Conservation (phyloP, 2,329 filamentous ascomycete genomes). For the Trichoderma hamatum region DNA sequence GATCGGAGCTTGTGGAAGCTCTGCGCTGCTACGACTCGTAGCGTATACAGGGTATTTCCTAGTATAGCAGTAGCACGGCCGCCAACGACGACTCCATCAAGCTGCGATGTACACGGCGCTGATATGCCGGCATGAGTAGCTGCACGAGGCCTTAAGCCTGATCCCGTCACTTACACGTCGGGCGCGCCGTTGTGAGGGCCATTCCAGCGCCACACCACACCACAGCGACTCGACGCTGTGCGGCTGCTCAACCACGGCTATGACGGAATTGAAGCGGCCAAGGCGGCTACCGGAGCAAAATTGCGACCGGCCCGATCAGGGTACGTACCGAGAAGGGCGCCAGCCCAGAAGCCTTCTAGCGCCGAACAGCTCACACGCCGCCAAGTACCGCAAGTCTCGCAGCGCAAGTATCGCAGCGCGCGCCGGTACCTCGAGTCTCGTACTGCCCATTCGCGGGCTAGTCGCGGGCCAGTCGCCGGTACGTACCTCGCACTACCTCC, state of each 20-base stretch:
- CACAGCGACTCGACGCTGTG: no score
- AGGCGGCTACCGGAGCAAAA: slow-evolving; percentile 23
- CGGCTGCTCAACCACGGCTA: slow-evolving; percentile 11
- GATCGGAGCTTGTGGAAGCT: not conserved
- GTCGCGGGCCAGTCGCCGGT: no score
- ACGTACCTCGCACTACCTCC: not conserved
- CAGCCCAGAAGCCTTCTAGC: not conserved
- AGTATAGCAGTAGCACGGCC: not conserved
- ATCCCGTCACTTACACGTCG: slow-evolving; percentile 11
- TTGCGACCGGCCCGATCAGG: slow-evolving; percentile 22
- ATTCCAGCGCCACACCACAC: slow-evolving; percentile 5
- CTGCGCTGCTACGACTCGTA: not conserved
- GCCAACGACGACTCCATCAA: not conserved
- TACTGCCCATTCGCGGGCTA: not conserved
- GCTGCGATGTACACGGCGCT: not conserved
- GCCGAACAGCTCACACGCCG: not conserved
- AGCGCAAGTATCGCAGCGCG: not conserved
- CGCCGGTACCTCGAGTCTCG: not conserved
- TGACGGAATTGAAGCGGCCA: slow-evolving; percentile 20
- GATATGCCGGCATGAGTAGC: slow-evolving; percentile 13
- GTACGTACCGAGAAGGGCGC: slow-evolving; percentile 8
- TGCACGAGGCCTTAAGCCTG: not conserved
- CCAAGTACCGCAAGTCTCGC: not conserved
- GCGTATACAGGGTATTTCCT: not conserved
- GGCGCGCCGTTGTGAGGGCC: slow-evolving; percentile 15